Evolutionary conservation across 345 rosid genomes (phyloP), one percentile per base, ranked within the genome.

Genomic region (Lumnitzera racemosa): DNA sequence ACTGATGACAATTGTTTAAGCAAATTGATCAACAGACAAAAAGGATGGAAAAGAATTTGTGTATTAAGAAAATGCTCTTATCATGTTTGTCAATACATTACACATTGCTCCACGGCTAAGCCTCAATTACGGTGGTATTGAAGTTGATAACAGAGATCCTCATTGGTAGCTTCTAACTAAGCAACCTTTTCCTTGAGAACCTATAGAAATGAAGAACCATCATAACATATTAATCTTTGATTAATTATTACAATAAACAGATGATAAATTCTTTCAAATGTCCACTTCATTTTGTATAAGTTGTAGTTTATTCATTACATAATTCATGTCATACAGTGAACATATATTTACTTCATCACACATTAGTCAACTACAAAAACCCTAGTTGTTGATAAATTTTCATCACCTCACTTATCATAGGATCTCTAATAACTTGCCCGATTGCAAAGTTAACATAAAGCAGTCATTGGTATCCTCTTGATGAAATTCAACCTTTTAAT

Each of bases 321-420:
- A 17, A 47, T 20, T 20, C 16, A 8, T 56, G 64, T 20, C 12
- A 55, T 11, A 56, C 41, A 23, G 69, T 55, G 11, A 47, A 61
- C 58, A 58, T 77, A 94, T 96, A 88, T 90, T 96, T 29, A 86
- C 76, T 79, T 94, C 99, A 64, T 81, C 81, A 3, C 87, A 83
- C 36, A 91, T 75, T 62, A 82, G 80, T 63, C 91, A 95, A 3
- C 81, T 87, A 47, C 81, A 94, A 74, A 79, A 68, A 80, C 74
- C 88, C 96, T 27, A 94, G 81, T 73, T 90, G 95, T 73, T 90
- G 99, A 12, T 95, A 91, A 95, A 94, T 94, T 72, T 85, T 90
- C 48, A 94, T 77, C 92, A 94, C 90, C 81, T 94, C 96, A 78
- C 73, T 88, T 59, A 95, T 78, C 75, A 83, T 89, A 14, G 96